Base-by-base conservation (phyloP, 2,329 filamentous ascomycete genomes). In the Microsporum ferrugineum region DNA sequence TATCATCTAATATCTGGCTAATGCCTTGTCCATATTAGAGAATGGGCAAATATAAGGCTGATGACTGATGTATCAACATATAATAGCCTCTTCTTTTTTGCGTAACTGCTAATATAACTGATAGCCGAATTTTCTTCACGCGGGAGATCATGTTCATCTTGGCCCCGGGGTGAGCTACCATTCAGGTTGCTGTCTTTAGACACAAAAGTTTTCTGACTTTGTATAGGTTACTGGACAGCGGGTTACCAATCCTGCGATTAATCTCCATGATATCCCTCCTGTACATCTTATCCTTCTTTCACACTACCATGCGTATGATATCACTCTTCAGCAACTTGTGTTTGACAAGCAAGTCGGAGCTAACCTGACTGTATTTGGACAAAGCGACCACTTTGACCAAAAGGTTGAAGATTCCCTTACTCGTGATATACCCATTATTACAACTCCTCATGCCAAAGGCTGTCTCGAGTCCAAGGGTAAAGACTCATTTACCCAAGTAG, bases 61-160 rank as follows among this genome's bases (percentile, higher is more conserved):
- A 72, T 77, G 73, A 77, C 74, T 3, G 74, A 76, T 70, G 70
- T 71, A 60, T 12, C 56, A 34, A 36, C 10, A 38, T 12, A 5
- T 10, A 14, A 12, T 4, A 23, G 5, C 29, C 5, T n/a, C 5
- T 10, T 8, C 47, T 27, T 36, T 23, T 5, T 17, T 3, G n/a
- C 2, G 5, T 23, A 27, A 38, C 39, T 58, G 33, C 57, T 59
- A 10, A 59, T 41, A 38, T 17, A 14, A 12, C n/a, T 36, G 2
- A 8, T 27, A 82, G 68, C 82, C 83, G 6, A 86, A 86, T 70
- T 87, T 88, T 71, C 77, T 88, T 0, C 84, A 86, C 66, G 79
- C 79, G 1, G 84, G 84, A 36, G 83, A 86, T 66, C 82, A 87
- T 65, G 83, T 87, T 6, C 84, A 87, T 68, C 78, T 87, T 0